These are phyloP conservation scores for Flaveria robusta DNA, from an alignment of 129 eudicot genomes.

Conservation along the genomic window DNA sequence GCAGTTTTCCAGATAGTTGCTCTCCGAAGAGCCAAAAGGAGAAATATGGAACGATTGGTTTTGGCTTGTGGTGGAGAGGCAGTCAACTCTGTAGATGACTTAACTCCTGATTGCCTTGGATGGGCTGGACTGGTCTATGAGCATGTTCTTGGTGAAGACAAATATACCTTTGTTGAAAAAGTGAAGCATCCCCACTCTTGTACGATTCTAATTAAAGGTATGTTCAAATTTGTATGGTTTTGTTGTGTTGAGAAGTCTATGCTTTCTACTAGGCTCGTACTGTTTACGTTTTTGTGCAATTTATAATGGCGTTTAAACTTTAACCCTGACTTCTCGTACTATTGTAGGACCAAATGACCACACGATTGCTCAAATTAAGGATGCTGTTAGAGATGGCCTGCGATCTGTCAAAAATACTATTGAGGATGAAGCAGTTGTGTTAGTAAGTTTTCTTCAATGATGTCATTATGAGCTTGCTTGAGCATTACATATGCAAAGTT, in stretches of 20 bases:
- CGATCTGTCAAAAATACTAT: conserved; percentile 85
- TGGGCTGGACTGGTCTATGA: conserved; percentile 98
- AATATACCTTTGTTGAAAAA: conserved; percentile 88
- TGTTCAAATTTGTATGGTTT: conserved; percentile 14
- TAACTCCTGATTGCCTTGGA: conserved; percentile 84
- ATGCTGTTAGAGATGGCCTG: conserved; percentile 93
- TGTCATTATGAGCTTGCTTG: not conserved
- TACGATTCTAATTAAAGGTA: conserved; percentile 81
- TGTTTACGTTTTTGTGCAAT: not conserved
- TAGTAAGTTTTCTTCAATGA: conserved; percentile 46
- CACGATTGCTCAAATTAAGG: conserved; percentile 95
- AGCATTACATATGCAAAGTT: too few relatives aligned
- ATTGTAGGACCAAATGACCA: conserved; percentile 89
- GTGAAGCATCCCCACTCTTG: conserved; percentile 87
- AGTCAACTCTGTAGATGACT: conserved; percentile 87
- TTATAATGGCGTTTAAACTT: not conserved
- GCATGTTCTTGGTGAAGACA: conserved; percentile 96
- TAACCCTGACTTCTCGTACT: conserved; percentile 13
- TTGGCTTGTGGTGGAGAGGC: conserved; percentile 98
- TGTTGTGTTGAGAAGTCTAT: not conserved
- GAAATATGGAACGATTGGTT: conserved; percentile 89
- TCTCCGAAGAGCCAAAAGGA: conserved; percentile 92
- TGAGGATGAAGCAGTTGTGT: conserved; percentile 85
- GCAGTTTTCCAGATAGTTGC: conserved; percentile 64
- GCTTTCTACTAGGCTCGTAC: not conserved